Conservation (phyloP, 257 asterid species). For the Galeopsis tetrahit region DNA sequence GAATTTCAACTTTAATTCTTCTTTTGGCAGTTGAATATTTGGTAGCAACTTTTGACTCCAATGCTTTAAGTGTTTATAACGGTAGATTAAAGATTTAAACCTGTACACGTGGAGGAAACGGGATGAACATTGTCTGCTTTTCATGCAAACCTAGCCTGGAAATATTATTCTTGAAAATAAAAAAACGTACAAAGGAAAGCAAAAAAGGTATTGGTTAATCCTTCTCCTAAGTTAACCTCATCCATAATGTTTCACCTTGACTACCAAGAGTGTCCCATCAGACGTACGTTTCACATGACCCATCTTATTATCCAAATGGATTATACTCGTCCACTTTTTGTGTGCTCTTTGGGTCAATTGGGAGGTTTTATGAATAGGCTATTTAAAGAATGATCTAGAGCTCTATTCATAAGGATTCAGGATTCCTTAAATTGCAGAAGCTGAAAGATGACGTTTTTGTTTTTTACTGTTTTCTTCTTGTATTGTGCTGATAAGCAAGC, state of each 20-base stretch:
- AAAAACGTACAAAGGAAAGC: neutral
- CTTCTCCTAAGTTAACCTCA: neutral
- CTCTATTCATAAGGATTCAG: neutral
- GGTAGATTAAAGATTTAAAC: neutral
- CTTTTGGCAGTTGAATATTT: conserved; percentile 23
- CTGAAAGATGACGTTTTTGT: neutral
- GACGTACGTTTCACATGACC: neutral
- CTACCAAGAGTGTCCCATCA: neutral
- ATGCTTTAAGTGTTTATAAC: neutral
- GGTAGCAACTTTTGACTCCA: neutral
- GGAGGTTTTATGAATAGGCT: neutral
- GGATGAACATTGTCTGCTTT: neutral
- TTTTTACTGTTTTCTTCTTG: conserved; percentile 4
- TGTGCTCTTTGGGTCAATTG: neutral
- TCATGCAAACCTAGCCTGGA: neutral
- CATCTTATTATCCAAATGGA: neutral
- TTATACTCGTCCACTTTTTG: neutral
- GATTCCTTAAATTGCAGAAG: neutral
- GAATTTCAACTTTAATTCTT: neutral
- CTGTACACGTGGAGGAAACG: neutral
- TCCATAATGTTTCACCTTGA: neutral
- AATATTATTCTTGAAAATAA: neutral
- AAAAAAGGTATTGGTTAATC: neutral
- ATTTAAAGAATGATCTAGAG: neutral
- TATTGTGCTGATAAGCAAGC: neutral